These are phyloP conservation scores for Solanum hybrid DNA, from an alignment of 305 asterid species.

Conservation along the genomic window DNA sequence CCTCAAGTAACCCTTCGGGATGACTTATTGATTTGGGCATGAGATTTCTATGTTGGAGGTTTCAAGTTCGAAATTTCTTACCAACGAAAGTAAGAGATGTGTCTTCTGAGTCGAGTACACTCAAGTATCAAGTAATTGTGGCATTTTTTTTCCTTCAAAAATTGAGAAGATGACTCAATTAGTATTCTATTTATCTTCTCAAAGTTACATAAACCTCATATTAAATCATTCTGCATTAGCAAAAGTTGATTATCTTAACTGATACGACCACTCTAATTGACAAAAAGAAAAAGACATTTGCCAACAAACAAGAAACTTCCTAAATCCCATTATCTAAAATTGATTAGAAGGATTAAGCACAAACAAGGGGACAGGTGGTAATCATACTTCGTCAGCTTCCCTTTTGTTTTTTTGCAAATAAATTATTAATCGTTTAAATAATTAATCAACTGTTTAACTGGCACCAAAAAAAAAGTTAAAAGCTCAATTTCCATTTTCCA, in stretches of 20 bases:
- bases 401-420: not conserved
- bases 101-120: no score
- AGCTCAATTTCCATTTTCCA: not conserved
- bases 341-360: not conserved
- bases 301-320: not conserved
- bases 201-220: not conserved
- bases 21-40: not conserved
- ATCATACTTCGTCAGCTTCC: conserved; percentile 1
- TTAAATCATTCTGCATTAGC: not conserved
- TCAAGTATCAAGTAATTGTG: not conserved
- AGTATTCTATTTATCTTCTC: not conserved
- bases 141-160: not conserved
- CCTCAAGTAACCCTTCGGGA: not conserved
- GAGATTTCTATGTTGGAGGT: not conserved
- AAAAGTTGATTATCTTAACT: not conserved
- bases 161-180: not conserved
- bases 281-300: not conserved
- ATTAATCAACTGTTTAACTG: not conserved
- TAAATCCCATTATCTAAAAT: not conserved
- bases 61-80: no score
- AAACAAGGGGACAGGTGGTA: not conserved
- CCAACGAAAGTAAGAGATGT: no score
- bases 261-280: not conserved
- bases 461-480: not conserved
- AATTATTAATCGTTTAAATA: not conserved